phyloP scores from a whole-genome alignment of 148 eudicot genomes.

The Camellia granthamiana region DNA sequence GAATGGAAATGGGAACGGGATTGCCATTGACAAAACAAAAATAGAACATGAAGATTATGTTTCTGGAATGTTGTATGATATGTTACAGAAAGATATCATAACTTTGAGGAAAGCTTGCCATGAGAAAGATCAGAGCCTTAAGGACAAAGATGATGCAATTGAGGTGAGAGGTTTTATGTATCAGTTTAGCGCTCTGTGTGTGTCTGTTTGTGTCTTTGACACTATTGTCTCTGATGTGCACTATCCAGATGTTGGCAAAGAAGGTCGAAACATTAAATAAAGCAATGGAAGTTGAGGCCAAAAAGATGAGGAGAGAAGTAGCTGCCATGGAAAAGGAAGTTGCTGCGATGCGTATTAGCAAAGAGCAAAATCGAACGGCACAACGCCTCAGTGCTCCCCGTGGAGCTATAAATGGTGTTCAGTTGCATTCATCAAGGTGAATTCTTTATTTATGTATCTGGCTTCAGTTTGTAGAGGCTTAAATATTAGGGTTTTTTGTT shows the following conservation, averaged over 20 bases:
- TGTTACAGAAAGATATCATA: constrained; percentile 91
- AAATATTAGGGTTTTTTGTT: too few species aligned
- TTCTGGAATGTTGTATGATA: constrained; percentile 78
- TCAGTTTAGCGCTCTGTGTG: not conserved
- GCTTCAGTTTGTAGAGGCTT: not conserved
- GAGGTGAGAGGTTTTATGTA: constrained; percentile 51
- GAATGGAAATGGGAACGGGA: constrained; percentile 20
- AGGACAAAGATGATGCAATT: constrained; percentile 79
- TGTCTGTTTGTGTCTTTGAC: not conserved
- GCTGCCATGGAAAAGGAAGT: constrained; percentile 91
- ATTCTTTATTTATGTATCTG: not conserved
- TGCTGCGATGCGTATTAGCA: constrained; percentile 55
- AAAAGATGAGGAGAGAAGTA: constrained; percentile 80
- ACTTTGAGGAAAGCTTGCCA: constrained; percentile 68
- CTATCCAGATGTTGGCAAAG: constrained; percentile 68
- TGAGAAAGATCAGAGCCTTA: constrained; percentile 81
- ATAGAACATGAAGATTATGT: constrained; percentile 59
- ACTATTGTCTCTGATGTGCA: not conserved
- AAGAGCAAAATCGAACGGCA: constrained; percentile 57
- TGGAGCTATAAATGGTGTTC: constrained; percentile 51
- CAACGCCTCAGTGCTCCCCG: constrained; percentile 53
- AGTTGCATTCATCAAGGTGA: constrained; percentile 51
- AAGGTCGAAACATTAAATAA: constrained; percentile 87
- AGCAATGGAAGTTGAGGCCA: constrained; percentile 92
- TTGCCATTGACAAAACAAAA: constrained; percentile 30